Base-by-base conservation (phyloP, 257 asterid species). In the Scutellaria baicalensis region DNA sequence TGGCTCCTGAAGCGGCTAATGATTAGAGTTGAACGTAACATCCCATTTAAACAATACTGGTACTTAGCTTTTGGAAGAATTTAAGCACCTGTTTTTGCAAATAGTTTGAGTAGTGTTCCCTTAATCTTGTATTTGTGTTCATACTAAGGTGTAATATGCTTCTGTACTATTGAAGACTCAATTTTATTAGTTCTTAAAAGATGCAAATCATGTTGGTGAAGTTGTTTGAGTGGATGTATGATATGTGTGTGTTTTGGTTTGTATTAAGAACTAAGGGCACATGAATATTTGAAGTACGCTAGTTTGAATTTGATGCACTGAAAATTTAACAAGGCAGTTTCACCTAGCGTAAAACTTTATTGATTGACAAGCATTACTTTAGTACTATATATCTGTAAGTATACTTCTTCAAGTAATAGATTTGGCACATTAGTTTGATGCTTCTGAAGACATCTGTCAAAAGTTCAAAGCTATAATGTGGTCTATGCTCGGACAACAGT, bases 401-500 rank as follows among this genome's bases (percentile, higher is more conserved):
- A 36, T 60, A 52, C 64, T 27, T 52, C 51, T 52, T 50, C 51
- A 57, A 21, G 20, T 58, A 36, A 76, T 62, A 60, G 63, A 64
- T 23, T 50, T 68, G 55, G 56, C 36, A n/a, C 70, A 65, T 51
- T 49, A 17, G 52, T 61, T 64, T 48, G 49, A 73, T 45, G 67
- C 38, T 74, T 73, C 39, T 65, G n/a, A 66, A 64, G 11, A 49
- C 65, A 59, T 33, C 38, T 52, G 48, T 57, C 31, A 48, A 52
- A 61, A 36, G 23, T 68, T 51, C 44, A 64, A 27, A 52, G 72
- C n/a, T 13, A n/a, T n/a, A 62, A 12, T 55, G 33, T 47, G 33
- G 31, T 54, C 77, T 86, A 86, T 55, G 89, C 92, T 40, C 51
- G 78, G 44, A 83, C 88, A 56, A 70, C 85, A 52, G 92, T 79